Evolutionary conservation across 1,284 basidiomycete genomes (phyloP).

Genomic region (Cutaneotrichosporon daszewskae): DNA sequence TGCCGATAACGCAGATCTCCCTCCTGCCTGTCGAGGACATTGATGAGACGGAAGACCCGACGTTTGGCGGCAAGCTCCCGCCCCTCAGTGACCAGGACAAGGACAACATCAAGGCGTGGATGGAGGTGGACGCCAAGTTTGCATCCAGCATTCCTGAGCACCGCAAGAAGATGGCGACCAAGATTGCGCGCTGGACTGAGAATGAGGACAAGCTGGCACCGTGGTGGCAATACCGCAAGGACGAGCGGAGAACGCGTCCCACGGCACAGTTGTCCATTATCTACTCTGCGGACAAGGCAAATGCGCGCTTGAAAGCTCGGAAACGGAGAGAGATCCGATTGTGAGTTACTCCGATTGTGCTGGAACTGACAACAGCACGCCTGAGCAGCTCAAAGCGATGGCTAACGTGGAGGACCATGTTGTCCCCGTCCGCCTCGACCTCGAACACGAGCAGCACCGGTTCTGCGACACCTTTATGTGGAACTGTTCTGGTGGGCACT

Average conservation of each 20-base stretch:
- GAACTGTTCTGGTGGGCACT: conserved; percentile 75
- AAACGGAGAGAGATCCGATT: conserved; percentile 57
- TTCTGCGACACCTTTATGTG: conserved; percentile 96
- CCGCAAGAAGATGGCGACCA: conserved; percentile 31
- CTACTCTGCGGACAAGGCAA: conserved; percentile 54
- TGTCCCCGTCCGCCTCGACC: conserved; percentile 88
- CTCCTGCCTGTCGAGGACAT: conserved; percentile 56
- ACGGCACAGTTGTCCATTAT: conserved; percentile 60
- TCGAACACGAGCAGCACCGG: conserved; percentile 83
- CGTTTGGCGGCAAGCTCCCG: conserved; percentile 54
- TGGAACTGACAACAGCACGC: conserved; percentile 19
- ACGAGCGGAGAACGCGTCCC: conserved; percentile 19
- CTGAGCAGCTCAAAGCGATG: conserved; percentile 44
- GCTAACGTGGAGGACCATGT: conserved; percentile 52
- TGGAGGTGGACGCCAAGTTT: conserved; percentile 54
- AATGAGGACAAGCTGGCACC: conserved; percentile 51
- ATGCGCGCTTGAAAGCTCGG: conserved; percentile 48
- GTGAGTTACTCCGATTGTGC: conserved; percentile 52
- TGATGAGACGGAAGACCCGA: conserved; percentile 48
- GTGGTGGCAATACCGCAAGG: conserved; percentile 41
- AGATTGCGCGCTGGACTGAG: conserved; percentile 39
- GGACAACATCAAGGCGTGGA: conserved; percentile 53
- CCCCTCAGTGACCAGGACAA: conserved; percentile 54
- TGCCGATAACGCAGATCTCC: conserved; percentile 60
- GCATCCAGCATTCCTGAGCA: conserved; percentile 35